Percentiles rank a stretch among this genome's conserved stretches.
Conservation (phyloP, 1,284 basidiomycete species). For the Ganoderma sinense region DNA sequence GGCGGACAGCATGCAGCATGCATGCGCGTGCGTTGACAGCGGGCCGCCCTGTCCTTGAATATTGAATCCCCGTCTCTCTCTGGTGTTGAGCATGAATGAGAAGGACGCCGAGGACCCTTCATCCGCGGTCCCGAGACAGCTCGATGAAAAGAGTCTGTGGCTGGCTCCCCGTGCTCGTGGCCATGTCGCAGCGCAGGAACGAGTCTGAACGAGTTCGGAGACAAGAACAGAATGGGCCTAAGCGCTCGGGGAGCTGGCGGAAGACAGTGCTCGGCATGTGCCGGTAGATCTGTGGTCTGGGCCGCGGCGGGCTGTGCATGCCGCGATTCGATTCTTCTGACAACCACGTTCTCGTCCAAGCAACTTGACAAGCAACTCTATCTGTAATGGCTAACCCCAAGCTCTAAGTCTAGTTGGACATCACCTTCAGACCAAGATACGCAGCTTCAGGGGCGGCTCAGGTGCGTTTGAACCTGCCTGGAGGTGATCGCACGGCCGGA, state of each 20-base stretch:
- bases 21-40: background rate
- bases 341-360: background rate
- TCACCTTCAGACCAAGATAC: background rate
- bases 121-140: background rate
- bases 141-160: background rate
- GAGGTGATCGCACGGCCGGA: too few species aligned
- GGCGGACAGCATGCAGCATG: background rate
- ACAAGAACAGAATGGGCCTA: background rate
- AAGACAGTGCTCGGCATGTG: background rate
- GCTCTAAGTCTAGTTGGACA: background rate
- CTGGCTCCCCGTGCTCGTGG: background rate
- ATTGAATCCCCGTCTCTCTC: background rate
- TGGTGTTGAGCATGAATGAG: background rate
- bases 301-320: background rate
- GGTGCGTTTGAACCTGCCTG: background rate
- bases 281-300: background rate
- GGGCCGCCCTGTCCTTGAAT: background rate
- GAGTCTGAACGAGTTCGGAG: too few species aligned
- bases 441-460: background rate
- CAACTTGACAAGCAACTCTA: background rate
- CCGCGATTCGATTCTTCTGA: background rate
- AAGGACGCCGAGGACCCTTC: background rate
- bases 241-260: background rate
- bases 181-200: too few species aligned
- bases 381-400: background rate